Evolutionary conservation across 2,329 filamentous ascomycete species (phyloP).

Genomic region (Pseudogymnoascus sp.): DNA sequence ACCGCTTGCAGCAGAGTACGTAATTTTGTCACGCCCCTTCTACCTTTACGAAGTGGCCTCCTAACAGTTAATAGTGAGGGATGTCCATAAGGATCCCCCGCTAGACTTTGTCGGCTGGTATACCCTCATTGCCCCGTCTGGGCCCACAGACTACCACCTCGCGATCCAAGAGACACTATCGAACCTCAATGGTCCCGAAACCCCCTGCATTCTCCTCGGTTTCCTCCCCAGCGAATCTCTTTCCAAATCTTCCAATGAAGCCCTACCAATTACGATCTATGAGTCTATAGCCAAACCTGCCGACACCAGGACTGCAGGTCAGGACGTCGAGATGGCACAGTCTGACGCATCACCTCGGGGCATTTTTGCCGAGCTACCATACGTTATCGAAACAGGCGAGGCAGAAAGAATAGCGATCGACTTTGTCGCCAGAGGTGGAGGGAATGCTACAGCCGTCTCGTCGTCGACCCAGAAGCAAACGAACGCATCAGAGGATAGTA

Average conservation of each 20-base stretch:
- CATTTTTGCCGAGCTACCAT: conserved; percentile 76
- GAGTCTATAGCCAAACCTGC: conserved; percentile 76
- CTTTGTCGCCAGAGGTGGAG: conserved; percentile 77
- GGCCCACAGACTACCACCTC: conserved; percentile 59
- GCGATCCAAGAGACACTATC: conserved; percentile 45
- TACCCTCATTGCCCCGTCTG: conserved; percentile 63
- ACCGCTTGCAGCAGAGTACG: conserved; percentile 78
- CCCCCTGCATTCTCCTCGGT: conserved; percentile 56
- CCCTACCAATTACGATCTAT: conserved; percentile 83
- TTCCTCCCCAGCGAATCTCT: conserved; percentile 65
- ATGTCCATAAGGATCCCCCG: conserved; percentile 74
- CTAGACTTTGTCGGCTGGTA: conserved; percentile 92
- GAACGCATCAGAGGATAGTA: conserved; percentile 24
- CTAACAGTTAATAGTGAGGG: conserved; percentile 55
- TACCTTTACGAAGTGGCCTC: background rate
- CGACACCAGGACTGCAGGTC: conserved; percentile 43
- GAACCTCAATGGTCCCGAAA: background rate
- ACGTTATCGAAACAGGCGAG: conserved; percentile 85
- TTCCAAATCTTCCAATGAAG: conserved; percentile 56
- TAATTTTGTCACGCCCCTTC: conserved; percentile 14
- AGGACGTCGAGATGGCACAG: conserved; percentile 68
- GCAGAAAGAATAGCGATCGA: conserved; percentile 98
- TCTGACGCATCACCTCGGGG: conserved; percentile 43
- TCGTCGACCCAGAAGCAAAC: conserved; percentile 22
- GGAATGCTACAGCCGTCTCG: conserved; percentile 62